Evolutionary conservation across 169 alveolate species (phyloP).

Genomic region (Eimeria nieschulzi): DNA sequence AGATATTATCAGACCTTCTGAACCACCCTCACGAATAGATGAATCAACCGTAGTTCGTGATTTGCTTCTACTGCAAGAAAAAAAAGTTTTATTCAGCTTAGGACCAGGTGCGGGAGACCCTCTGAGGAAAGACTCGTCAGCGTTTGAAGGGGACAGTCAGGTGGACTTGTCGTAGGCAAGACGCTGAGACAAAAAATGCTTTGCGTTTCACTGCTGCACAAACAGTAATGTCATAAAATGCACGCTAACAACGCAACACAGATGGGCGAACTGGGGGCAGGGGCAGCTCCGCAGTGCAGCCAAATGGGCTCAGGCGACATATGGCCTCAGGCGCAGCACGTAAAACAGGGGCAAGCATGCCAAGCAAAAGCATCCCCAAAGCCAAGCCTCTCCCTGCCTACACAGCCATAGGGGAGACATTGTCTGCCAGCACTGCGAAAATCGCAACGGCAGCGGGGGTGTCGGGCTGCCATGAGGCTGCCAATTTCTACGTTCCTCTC

Average conservation of each 20-base stretch:
- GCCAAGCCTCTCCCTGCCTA: too few species aligned
- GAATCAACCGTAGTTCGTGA: conserved; percentile 16
- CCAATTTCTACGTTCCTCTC: too few species aligned
- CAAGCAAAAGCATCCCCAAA: too few species aligned
- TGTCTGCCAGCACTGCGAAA: too few species aligned
- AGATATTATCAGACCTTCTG: background rate
- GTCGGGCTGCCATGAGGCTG: too few species aligned
- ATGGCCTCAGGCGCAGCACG: too few species aligned
- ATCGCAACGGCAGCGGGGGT: too few species aligned
- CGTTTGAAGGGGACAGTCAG: conserved; percentile 16
- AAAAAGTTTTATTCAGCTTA: conserved; percentile 21
- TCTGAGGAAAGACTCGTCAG: conserved; percentile 1
- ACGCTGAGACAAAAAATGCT: background rate
- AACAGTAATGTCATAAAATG: background rate
- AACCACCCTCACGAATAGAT: conserved; percentile 1
- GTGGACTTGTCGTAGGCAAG: background rate
- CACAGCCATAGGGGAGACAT: too few species aligned
- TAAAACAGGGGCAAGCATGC: too few species aligned
- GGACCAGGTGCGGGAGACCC: background rate
- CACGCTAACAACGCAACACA: background rate
- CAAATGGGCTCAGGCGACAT: too few species aligned
- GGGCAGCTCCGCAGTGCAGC: too few species aligned
- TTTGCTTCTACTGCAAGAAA: conserved; percentile 20
- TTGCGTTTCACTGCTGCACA: background rate
- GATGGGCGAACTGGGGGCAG: too few species aligned